Evolutionary conservation across 2,329 filamentous ascomycete species (phyloP), one percentile per base, ranked within the genome.

Genomic region (Xylariaceae sp.): DNA sequence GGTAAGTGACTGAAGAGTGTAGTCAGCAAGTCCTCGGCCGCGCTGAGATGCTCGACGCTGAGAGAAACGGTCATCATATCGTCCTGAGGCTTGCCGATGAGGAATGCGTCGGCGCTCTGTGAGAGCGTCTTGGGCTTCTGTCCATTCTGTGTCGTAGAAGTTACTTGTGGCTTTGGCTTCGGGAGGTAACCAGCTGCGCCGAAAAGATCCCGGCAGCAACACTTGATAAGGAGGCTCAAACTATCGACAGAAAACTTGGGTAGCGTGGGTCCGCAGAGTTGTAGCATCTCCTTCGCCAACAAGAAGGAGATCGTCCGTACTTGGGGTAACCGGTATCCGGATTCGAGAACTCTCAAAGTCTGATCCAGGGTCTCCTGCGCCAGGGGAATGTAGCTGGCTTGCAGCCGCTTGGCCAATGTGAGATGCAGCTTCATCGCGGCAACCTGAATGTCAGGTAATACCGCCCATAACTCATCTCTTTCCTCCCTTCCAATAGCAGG

Each of bases 401-500:
- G 80, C 23, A 92, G 77, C 9, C 88, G 81, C 56, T 78, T 73
- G 18, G 84, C 71, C 51, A 94, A 70, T 9, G 77, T 73, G 7
- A 78, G 72, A 18, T 90, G 74, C 1, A 96, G 74, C 18, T 82
- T 74, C 56, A 96, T 75, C n/a, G 84, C 82, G 11, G 88, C 85
- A 11, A 86, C 74, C 68, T 97, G 91, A 45, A 97, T 82, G 8
- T 82, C 79, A 3, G 92, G 89, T 9, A 97, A 79, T 15, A 84
- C 78, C 51, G 82, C 77, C 83, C 89, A 92, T 2, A 97, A 79
- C 50, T 87, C 84, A 56, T 96, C 90, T 62, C 88, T 87, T 73
- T 97, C 93, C 53, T 95, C 89, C 62, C 88, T 84, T 37, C 86
- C 82, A 63, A 94, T 84, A 63, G 90, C 87, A 6, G 86, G 79